Percentiles rank a stretch among this genome's conserved stretches.
These are phyloP conservation scores for Colletotrichum plurivorum DNA, from an alignment of 2,329 filamentous ascomycete genomes.

Conservation along the genomic window DNA sequence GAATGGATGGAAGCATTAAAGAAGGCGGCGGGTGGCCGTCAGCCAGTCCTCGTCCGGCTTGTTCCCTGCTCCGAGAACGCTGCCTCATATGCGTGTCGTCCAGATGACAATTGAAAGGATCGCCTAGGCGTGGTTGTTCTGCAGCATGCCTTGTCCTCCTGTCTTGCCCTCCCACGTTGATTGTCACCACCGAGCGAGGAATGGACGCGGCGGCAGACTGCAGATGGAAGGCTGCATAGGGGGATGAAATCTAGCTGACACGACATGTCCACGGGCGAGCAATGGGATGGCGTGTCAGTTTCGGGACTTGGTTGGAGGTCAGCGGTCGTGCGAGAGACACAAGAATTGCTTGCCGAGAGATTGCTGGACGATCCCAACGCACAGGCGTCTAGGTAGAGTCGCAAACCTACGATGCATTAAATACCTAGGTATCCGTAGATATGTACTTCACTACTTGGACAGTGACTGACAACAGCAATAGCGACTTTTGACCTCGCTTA, in stretches of 20 bases:
- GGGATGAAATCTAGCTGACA: conserved; percentile 18
- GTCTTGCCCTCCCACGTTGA: conserved; percentile 15
- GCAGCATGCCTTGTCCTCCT: conserved; percentile 8
- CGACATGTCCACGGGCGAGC: conserved; percentile 1
- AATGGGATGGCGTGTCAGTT: conserved; percentile 20
- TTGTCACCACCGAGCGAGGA: conserved; percentile 10
- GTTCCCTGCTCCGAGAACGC: conserved; percentile 23
- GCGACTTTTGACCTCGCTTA: too few relatives aligned
- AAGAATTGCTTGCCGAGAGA: conserved; percentile 18
- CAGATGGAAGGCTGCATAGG: conserved; percentile 26
- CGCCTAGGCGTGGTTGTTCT: conserved; percentile 5
- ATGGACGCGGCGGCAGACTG: conserved; percentile 1
- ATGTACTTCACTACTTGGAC: too few relatives aligned
- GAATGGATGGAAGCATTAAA: conserved; percentile 34
- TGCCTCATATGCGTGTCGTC: conserved; percentile 34
- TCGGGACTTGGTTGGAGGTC: conserved; percentile 14
- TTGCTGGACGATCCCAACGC: conserved; percentile 21
- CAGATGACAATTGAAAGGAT: conserved; percentile 17
- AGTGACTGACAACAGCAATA: too few relatives aligned
- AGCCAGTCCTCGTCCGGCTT: conserved; percentile 20
- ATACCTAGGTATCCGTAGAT: not conserved
- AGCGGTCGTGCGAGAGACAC: conserved; percentile 12
- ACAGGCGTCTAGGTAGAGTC: not conserved
- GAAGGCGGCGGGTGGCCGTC: conserved; percentile 25
- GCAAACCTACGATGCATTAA: not conserved